A percentile compares a stretch with the other conserved stretches of the same genome.
These are phyloP conservation scores for Trametes gibbosa DNA, from an alignment of 768 basidiomycete genomes.

Conservation along the genomic window DNA sequence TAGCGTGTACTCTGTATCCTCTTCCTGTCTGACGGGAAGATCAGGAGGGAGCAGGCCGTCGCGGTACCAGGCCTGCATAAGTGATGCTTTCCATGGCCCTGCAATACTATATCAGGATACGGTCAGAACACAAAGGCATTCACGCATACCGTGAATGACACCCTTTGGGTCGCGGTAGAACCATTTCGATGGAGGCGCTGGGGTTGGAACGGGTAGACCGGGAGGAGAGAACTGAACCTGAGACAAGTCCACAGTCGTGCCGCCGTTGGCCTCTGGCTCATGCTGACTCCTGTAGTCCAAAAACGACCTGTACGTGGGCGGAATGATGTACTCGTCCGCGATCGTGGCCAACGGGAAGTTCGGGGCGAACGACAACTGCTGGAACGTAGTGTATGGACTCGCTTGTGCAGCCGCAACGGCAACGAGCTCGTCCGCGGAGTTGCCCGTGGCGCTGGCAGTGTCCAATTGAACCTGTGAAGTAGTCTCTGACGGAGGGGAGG, in stretches of 20 bases:
- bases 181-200: slow-evolving; percentile 71
- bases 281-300: slow-evolving; percentile 62
- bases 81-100: slow-evolving; percentile 86
- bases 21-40: slow-evolving; percentile 76
- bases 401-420: slow-evolving; percentile 67
- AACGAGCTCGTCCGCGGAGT: slow-evolving; percentile 62
- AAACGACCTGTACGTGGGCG: slow-evolving; percentile 83
- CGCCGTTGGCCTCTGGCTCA: slow-evolving; percentile 54
- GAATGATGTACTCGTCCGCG: slow-evolving; percentile 88
- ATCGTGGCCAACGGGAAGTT: slow-evolving; percentile 86
- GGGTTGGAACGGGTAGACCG: slow-evolving; percentile 70
- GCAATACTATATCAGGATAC: slow-evolving; percentile 12
- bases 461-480: slow-evolving; percentile 30
- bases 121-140: neutral
- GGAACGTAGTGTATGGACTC: slow-evolving; percentile 89
- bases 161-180: slow-evolving; percentile 83
- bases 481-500: slow-evolving; percentile 23
- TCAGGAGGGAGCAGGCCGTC: slow-evolving; percentile 81
- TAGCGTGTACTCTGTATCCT: slow-evolving; percentile 63
- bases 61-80: slow-evolving; percentile 90
- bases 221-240: slow-evolving; percentile 77
- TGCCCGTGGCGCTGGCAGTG: slow-evolving; percentile 32
- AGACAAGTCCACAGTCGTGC: slow-evolving; percentile 43
- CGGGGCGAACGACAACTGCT: slow-evolving; percentile 83
- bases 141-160: slow-evolving; percentile 65